Evolutionary conservation across 140 eudicot genomes (phyloP).

Genomic region (Flaveria floridana): DNA sequence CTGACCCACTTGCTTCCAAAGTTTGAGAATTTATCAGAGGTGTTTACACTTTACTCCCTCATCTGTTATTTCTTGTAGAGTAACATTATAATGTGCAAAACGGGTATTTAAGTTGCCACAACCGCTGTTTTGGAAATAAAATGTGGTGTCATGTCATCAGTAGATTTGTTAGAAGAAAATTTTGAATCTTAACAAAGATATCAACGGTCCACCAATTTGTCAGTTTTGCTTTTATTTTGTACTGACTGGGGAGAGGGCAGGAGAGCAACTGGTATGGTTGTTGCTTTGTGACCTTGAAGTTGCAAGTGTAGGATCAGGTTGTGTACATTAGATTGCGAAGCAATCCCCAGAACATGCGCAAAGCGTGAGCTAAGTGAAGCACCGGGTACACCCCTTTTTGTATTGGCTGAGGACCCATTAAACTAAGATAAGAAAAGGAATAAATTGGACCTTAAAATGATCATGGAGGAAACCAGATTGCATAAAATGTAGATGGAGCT

Average conservation of each 20-base stretch:
- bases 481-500: not conserved
- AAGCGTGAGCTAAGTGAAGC: too few species aligned
- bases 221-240: not conserved
- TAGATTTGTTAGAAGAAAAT: not conserved
- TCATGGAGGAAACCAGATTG: too few species aligned
- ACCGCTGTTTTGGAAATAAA: not conserved
- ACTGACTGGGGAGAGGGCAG: not conserved
- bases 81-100: conserved; percentile 3
- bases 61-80: conserved; percentile 9
- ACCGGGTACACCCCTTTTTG: too few species aligned
- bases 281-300: too few species aligned
- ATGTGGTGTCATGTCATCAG: not conserved
- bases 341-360: too few species aligned
- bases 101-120: not conserved
- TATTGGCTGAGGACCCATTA: not conserved
- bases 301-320: too few species aligned
- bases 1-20: conserved; percentile 43
- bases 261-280: too few species aligned
- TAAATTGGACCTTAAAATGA: not conserved
- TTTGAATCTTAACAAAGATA: conserved; percentile 3
- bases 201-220: not conserved
- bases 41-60: conserved; percentile 28
- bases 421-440: not conserved
- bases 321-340: too few species aligned
- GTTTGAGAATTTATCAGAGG: conserved; percentile 53